phyloP scores from a whole-genome alignment of 768 basidiomycete species.

The Macrolepiota dolichaula region DNA sequence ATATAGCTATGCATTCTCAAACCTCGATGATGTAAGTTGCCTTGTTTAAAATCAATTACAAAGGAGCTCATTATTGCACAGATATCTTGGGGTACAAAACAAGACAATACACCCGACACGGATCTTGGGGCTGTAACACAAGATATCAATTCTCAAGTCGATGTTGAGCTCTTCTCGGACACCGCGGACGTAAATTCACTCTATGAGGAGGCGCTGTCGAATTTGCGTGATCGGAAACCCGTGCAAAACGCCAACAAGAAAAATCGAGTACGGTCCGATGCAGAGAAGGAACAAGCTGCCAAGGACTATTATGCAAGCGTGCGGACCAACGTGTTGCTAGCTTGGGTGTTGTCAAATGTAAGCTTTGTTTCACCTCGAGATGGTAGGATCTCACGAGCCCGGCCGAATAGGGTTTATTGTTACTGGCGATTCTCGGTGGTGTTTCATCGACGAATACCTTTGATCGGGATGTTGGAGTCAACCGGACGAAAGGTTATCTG shows the following conservation, averaged over 20 bases:
- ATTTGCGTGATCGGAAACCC: slow-evolving; percentile 44
- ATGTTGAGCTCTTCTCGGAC: slow-evolving; percentile 82
- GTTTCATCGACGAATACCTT: slow-evolving; percentile 59
- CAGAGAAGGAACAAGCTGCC: slow-evolving; percentile 70
- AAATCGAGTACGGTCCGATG: slow-evolving; percentile 29
- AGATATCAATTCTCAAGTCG: slow-evolving; percentile 77
- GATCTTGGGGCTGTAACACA: slow-evolving; percentile 86
- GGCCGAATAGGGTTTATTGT: slow-evolving; percentile 55
- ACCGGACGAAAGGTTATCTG: slow-evolving; percentile 70
- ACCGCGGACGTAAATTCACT: slow-evolving; percentile 79
- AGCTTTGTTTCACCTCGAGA: slow-evolving; percentile 11
- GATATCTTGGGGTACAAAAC: slow-evolving; percentile 98
- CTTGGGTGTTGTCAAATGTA: slow-evolving; percentile 86
- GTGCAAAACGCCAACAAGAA: slow-evolving; percentile 26
- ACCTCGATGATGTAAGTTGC: slow-evolving; percentile 72
- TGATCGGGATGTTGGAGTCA: slow-evolving; percentile 39
- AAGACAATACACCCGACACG: slow-evolving; percentile 65
- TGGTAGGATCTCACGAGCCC: neutral
- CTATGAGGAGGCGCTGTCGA: slow-evolving; percentile 80
- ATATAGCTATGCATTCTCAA: slow-evolving; percentile 76
- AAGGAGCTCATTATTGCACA: slow-evolving; percentile 18
- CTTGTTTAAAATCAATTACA: neutral
- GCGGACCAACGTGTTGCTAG: slow-evolving; percentile 75
- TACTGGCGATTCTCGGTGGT: slow-evolving; percentile 67
- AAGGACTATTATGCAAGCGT: slow-evolving; percentile 89